phyloP scores from a whole-genome alignment of 177 flowering plant genomes.

The Telopea speciosissima region DNA sequence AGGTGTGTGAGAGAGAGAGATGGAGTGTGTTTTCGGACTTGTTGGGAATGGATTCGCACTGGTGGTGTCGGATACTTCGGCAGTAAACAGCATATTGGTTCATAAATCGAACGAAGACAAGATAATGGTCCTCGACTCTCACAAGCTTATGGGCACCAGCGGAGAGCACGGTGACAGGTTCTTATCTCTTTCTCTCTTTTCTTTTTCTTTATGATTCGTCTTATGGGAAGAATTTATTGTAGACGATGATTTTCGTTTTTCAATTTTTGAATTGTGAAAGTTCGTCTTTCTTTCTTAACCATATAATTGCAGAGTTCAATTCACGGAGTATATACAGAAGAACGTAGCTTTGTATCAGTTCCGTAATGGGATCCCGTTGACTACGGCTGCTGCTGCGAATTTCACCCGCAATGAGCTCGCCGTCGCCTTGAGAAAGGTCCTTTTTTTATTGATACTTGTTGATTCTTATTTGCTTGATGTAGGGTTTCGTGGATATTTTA shows the following conservation, averaged over 20 bases:
- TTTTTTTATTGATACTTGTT: background rate
- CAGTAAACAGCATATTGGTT: conserved; percentile 84
- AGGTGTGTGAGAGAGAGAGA: background rate
- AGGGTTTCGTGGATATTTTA: conserved; percentile 8
- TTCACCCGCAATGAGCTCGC: conserved; percentile 91
- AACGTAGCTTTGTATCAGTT: conserved; percentile 88
- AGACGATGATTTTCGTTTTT: background rate
- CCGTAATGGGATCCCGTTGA: conserved; percentile 83
- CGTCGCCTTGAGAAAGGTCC: conserved; percentile 83
- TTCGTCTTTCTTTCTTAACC: background rate
- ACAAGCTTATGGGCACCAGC: conserved; percentile 93
- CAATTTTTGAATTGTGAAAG: background rate
- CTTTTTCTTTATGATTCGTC: background rate
- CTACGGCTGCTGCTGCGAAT: conserved; percentile 88
- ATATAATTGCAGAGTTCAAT: conserved; percentile 61
- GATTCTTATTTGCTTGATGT: background rate
- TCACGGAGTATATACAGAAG: conserved; percentile 90
- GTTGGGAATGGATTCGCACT: conserved; percentile 84
- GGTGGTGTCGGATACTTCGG: conserved; percentile 85
- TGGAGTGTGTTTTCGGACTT: conserved; percentile 95
- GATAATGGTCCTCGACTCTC: conserved; percentile 93
- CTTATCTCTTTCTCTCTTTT: conserved; percentile 8
- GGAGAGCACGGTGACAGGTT: conserved; percentile 96
- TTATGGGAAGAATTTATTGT: background rate
- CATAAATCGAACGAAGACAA: conserved; percentile 98